phyloP scores from a whole-genome alignment of 768 basidiomycete genomes.

The Boletus pseudo-olivaceus region DNA sequence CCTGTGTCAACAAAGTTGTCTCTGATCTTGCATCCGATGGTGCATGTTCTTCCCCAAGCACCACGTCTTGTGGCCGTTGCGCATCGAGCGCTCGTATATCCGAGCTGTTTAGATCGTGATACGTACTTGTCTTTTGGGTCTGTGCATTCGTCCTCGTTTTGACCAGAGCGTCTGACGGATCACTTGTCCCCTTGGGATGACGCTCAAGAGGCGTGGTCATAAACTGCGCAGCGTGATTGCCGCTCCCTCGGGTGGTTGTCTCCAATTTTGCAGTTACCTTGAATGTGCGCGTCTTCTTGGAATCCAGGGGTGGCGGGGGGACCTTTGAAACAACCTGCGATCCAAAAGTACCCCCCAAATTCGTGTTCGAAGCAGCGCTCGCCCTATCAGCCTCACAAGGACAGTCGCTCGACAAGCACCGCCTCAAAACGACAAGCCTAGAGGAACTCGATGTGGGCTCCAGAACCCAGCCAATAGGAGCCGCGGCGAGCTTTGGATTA shows the following conservation, averaged over 20 bases:
- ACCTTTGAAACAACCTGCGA: background rate
- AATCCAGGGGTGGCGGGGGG: too few species aligned
- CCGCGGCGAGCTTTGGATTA: background rate
- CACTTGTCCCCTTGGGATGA: background rate
- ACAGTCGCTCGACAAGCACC: conserved; percentile 11
- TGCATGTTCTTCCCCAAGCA: background rate
- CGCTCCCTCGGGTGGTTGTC: background rate
- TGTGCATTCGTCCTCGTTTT: background rate
- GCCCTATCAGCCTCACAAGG: conserved; percentile 11
- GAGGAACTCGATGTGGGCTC: background rate
- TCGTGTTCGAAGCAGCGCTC: background rate
- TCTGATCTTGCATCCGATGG: background rate
- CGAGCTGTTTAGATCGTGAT: background rate
- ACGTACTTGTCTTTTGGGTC: background rate
- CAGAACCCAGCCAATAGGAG: background rate
- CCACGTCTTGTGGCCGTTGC: background rate
- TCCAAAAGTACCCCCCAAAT: background rate
- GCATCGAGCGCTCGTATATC: background rate
- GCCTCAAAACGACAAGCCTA: conserved; percentile 7
- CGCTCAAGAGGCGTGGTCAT: background rate
- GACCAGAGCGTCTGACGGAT: background rate
- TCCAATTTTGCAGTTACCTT: background rate
- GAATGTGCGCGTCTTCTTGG: background rate
- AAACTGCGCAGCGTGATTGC: background rate
- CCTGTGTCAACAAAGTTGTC: background rate